phyloP scores from a whole-genome alignment of 805 yeast species.

The baker's yeast (Saccharomyces cerevisiae) region DNA sequence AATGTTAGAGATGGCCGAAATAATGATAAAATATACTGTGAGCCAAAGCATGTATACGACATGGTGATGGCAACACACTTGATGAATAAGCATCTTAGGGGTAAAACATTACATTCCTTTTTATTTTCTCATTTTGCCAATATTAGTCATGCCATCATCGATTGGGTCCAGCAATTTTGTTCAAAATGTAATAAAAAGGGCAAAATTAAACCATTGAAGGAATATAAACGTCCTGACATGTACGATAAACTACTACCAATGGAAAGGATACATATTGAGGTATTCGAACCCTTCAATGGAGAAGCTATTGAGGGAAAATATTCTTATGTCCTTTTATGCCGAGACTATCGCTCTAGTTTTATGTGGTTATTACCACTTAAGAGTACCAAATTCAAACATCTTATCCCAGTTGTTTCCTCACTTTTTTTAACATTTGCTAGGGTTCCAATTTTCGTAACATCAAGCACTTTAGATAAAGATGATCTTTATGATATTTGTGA shows the following conservation, averaged over 20 bases:
- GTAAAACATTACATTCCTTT: constrained; percentile 10
- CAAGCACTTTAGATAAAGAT: constrained; percentile 23
- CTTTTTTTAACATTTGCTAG: constrained; percentile 17
- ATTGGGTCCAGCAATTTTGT: constrained; percentile 20
- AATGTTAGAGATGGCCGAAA: constrained; percentile 19
- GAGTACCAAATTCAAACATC: constrained; percentile 16
- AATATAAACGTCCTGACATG: constrained; percentile 11
- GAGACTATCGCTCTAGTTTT: constrained; percentile 26
- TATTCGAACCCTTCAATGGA: constrained; percentile 20
- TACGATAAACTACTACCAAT: constrained; percentile 18
- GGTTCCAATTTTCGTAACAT: constrained; percentile 26
- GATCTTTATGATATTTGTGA: constrained; percentile 26
- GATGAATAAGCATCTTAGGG: constrained; percentile 23
- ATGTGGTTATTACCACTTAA: constrained; percentile 27
- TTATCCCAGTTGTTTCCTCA: constrained; percentile 11
- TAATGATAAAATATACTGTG: constrained; percentile 20
- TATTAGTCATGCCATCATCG: constrained; percentile 16
- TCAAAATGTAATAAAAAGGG: constrained; percentile 19
- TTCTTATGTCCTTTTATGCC: constrained; percentile 21
- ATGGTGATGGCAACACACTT: constrained; percentile 26
- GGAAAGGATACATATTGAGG: constrained; percentile 26
- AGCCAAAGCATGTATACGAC: constrained; percentile 24
- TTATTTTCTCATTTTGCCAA: constrained; percentile 20
- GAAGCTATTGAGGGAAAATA: constrained; percentile 21
- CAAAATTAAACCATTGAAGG: constrained; percentile 7